A percentile compares a stretch with the other conserved stretches of the same genome.
Evolutionary conservation across 116 monocot species (phyloP).

Genomic region (Trichopus zeylanicus): DNA sequence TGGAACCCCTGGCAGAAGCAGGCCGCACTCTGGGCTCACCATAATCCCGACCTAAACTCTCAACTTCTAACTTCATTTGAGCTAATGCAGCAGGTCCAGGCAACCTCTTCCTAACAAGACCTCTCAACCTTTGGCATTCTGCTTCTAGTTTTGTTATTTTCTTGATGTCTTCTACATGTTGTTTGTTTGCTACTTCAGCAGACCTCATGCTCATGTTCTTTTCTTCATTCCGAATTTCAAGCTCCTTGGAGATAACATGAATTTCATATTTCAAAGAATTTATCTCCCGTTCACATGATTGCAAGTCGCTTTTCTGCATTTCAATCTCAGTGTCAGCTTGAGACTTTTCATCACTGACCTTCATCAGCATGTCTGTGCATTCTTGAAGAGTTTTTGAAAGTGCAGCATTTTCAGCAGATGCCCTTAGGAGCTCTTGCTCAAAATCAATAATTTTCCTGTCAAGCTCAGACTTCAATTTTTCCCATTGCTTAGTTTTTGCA

Average conservation of each 20-base stretch:
- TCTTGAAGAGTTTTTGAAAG: conserved; percentile 74
- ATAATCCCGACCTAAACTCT: conserved; percentile 47
- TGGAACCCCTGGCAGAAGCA: conserved; percentile 40
- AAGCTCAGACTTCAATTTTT: conserved; percentile 49
- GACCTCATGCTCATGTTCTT: conserved; percentile 64
- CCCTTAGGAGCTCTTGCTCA: conserved; percentile 56
- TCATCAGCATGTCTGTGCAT: conserved; percentile 46
- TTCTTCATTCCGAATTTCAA: conserved; percentile 83
- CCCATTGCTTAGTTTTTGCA: conserved; percentile 69
- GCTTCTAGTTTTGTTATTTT: conserved; percentile 79
- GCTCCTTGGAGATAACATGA: conserved; percentile 64
- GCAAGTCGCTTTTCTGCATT: conserved; percentile 38
- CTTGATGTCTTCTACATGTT: conserved; percentile 70
- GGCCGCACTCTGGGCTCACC: conserved; percentile 36
- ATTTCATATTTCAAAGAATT: conserved; percentile 66
- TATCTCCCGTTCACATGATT: conserved; percentile 60
- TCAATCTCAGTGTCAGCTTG: conserved; percentile 69
- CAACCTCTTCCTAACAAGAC: conserved; percentile 67
- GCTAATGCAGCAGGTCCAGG: conserved; percentile 89
- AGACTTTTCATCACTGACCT: conserved; percentile 60
- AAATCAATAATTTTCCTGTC: conserved; percentile 49
- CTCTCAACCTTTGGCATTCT: conserved; percentile 76
- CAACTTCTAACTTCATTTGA: conserved; percentile 88
- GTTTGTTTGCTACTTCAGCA: conserved; percentile 66
- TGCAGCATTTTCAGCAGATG: conserved; percentile 59